A percentile compares a stretch with the other conserved stretches of the same genome.
These are phyloP conservation scores for Lipomyces yamadae DNA, from an alignment of 805 yeast genomes.

Conservation along the genomic window DNA sequence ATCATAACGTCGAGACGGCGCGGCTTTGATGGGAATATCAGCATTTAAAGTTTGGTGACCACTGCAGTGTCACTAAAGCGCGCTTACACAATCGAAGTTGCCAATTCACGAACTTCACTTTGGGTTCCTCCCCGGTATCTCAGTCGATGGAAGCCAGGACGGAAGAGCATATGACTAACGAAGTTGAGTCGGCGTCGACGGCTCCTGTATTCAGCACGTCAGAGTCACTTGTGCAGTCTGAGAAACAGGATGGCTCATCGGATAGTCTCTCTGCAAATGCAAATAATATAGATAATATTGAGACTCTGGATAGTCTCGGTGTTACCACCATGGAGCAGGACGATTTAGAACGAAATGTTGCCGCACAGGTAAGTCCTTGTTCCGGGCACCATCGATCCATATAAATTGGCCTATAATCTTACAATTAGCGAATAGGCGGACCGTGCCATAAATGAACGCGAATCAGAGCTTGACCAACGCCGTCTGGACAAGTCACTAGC, in stretches of 20 bases:
- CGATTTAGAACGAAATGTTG: constrained; percentile 74
- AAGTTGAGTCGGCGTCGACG: background rate
- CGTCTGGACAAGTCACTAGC: constrained; percentile 70
- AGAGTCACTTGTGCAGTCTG: background rate
- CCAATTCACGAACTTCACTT: background rate
- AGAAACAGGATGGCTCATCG: background rate
- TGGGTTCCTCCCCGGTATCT: background rate
- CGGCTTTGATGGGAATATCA: too few relatives aligned
- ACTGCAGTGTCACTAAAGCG: too few relatives aligned
- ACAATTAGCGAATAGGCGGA: constrained; percentile 59
- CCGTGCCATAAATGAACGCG: constrained; percentile 61
- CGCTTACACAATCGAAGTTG: too few relatives aligned
- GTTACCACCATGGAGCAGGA: constrained; percentile 77
- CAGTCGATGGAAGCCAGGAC: background rate
- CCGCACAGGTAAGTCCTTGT: constrained; percentile 46
- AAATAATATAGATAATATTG: background rate
- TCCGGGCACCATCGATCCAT: background rate
- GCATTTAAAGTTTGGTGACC: too few relatives aligned
- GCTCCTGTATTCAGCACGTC: background rate
- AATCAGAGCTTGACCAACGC: constrained; percentile 72
- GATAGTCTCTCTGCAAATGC: background rate
- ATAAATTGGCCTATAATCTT: background rate
- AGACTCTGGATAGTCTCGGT: constrained; percentile 49
- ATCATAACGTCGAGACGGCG: too few relatives aligned
- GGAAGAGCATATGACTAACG: background rate